Conservation (phyloP, 495 filamentous ascomycete genomes). For the Geopyxis carbonaria region DNA sequence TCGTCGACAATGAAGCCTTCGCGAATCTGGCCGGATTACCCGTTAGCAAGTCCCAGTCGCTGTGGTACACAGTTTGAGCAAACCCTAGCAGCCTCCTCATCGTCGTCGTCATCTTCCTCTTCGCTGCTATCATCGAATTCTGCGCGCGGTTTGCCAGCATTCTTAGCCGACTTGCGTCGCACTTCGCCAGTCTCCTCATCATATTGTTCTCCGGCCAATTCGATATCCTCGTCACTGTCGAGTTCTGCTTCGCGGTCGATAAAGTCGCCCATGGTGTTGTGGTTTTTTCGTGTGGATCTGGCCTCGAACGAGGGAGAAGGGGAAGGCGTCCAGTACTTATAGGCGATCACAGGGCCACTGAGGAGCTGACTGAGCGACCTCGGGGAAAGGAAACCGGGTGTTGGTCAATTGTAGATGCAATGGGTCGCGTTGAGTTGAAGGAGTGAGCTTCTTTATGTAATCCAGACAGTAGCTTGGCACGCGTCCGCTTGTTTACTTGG, state of each 20-base stretch:
- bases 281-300: too few species aligned
- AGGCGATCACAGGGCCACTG: too few species aligned
- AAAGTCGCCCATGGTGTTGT: slow-evolving; percentile 62
- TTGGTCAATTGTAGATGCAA: too few species aligned
- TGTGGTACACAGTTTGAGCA: not conserved
- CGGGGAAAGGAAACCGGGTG: too few species aligned
- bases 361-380: too few species aligned
- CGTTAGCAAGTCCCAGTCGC: slow-evolving; percentile 17
- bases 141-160: slow-evolving; percentile 28
- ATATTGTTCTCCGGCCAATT: slow-evolving; percentile 70
- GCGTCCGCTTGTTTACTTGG: too few species aligned
- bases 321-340: too few species aligned
- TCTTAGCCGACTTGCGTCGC: slow-evolving; percentile 30
- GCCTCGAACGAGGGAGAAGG: too few species aligned
- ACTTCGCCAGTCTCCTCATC: slow-evolving; percentile 62
- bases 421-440: too few species aligned
- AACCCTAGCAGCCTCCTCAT: slow-evolving; percentile 51
- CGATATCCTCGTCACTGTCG: slow-evolving; percentile 70
- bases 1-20: slow-evolving; percentile 96
- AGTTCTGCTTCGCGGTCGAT: slow-evolving; percentile 72
- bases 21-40: slow-evolving; percentile 44
- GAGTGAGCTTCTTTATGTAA: too few species aligned
- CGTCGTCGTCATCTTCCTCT: slow-evolving; percentile 92
- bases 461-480: too few species aligned
- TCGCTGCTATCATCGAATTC: slow-evolving; percentile 70